A percentile compares a stretch with the other conserved stretches of the same genome.
Conservation (phyloP, 2,329 filamentous ascomycete species). For the Aspergillus intermedius region DNA sequence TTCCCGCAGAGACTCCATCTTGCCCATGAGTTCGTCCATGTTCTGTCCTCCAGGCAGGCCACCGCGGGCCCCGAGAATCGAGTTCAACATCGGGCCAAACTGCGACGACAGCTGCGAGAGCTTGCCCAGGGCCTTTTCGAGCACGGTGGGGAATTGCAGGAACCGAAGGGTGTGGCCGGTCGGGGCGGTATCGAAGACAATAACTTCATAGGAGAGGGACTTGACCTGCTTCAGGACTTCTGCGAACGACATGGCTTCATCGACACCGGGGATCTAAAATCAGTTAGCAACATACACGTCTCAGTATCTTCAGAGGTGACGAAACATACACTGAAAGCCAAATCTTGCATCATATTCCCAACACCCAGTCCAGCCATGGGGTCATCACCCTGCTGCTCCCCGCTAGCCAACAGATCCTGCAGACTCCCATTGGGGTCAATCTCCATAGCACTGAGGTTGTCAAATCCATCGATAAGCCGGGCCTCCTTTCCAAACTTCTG, state of each 20-base stretch:
- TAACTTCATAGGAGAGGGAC: slow-evolving; percentile 95
- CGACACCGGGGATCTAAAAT: slow-evolving; percentile 90
- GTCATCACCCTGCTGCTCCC: slow-evolving; percentile 55
- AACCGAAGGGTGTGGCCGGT: slow-evolving; percentile 98
- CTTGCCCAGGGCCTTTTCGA: slow-evolving; percentile 98
- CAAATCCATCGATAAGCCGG: slow-evolving; percentile 81
- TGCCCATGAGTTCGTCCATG: slow-evolving; percentile 84
- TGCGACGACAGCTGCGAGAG: slow-evolving; percentile 88
- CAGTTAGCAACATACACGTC: slow-evolving; percentile 1
- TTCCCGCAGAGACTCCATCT: slow-evolving; percentile 86
- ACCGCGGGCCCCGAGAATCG: slow-evolving; percentile 72
- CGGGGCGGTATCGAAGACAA: slow-evolving; percentile 97
- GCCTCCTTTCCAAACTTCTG: slow-evolving; percentile 99
- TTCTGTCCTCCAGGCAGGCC: slow-evolving; percentile 86
- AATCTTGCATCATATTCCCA: slow-evolving; percentile 96
- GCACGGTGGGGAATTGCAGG: slow-evolving; percentile 93
- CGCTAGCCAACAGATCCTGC: slow-evolving; percentile 83
- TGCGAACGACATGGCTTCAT: slow-evolving; percentile 99
- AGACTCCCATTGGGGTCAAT: slow-evolving; percentile 98
- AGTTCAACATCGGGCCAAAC: slow-evolving; percentile 93
- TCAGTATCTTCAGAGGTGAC: not conserved
- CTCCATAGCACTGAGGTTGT: slow-evolving; percentile 95
- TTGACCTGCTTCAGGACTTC: slow-evolving; percentile 99
- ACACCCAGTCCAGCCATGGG: slow-evolving; percentile 65
- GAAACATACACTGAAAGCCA: slow-evolving; percentile 73